Percentiles rank a stretch among this genome's conserved stretches.
Conservation (phyloP, 2,329 filamentous ascomycete species). For the Rhynchosporium graminicola region DNA sequence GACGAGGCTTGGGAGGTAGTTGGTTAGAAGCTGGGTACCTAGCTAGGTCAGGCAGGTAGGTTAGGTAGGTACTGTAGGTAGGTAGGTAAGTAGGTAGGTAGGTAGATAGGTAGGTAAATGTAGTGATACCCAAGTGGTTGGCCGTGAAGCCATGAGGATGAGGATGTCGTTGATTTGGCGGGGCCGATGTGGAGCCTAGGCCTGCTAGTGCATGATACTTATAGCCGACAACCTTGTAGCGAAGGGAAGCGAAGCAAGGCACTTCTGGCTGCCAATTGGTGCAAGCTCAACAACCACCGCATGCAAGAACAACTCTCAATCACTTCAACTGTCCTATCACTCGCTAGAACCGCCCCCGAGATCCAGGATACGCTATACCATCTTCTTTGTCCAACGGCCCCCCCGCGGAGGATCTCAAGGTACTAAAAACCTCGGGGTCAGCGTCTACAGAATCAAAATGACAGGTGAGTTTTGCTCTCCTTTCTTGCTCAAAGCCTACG, state of each 20-base stretch:
- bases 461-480: constrained; percentile 27
- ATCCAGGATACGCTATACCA: constrained; percentile 6
- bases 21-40: background rate
- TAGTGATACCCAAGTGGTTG: background rate
- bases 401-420: constrained; percentile 12
- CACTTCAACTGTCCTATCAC: constrained; percentile 12
- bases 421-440: constrained; percentile 27
- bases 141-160: background rate
- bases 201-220: constrained; percentile 1
- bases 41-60: no score
- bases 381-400: constrained; percentile 17
- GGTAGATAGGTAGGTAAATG: no score
- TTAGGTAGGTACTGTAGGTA: no score
- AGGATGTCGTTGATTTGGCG: constrained; percentile 3
- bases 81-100: no score
- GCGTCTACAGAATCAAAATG: constrained; percentile 37
- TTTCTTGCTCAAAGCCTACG: constrained; percentile 1
- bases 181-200: background rate
- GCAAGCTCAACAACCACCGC: constrained; percentile 4
- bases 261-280: constrained; percentile 7
- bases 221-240: constrained; percentile 5
- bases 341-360: background rate
- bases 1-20: background rate
- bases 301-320: constrained; percentile 11
- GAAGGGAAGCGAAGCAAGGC: background rate